Evolutionary conservation across 2,329 filamentous ascomycete genomes (phyloP).

Genomic region (Cladorrhinum sp.): DNA sequence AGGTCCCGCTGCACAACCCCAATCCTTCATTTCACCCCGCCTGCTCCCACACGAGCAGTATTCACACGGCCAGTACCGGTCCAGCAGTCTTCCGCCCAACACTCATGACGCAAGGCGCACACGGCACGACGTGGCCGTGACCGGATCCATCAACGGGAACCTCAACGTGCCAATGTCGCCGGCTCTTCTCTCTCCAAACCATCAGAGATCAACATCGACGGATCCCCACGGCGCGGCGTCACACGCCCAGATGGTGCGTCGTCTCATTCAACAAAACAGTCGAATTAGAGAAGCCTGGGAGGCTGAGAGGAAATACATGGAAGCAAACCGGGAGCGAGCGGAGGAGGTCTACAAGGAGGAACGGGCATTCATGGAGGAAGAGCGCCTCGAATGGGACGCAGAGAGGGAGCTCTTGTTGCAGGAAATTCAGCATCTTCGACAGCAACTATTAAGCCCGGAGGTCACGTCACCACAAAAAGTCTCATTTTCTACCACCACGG

Average conservation of each 20-base stretch:
- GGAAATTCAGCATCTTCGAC: constrained; percentile 42
- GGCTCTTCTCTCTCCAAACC: constrained; percentile 12
- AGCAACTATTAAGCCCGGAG: constrained; percentile 31
- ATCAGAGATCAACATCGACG: constrained; percentile 31
- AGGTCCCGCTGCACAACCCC: constrained; percentile 23
- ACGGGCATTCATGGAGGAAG: constrained; percentile 51
- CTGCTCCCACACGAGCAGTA: constrained; percentile 25
- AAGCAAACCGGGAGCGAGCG: constrained; percentile 51
- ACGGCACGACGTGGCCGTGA: background rate
- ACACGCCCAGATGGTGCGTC: constrained; percentile 38
- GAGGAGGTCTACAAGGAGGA: constrained; percentile 57
- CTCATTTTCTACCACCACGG: background rate
- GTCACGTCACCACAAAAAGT: constrained; percentile 8
- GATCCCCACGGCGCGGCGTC: constrained; percentile 29
- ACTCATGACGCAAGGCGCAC: background rate
- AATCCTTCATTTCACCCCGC: constrained; percentile 29
- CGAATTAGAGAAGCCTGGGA: constrained; percentile 50
- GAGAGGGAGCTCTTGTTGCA: constrained; percentile 42
- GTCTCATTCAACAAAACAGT: constrained; percentile 42
- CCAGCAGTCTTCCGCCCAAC: constrained; percentile 33
- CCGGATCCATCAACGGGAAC: constrained; percentile 9
- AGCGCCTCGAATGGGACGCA: constrained; percentile 44
- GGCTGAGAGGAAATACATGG: constrained; percentile 51
- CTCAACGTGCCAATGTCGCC: constrained; percentile 9
- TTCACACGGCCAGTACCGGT: constrained; percentile 30